A percentile compares a stretch with the other conserved stretches of the same genome.
Evolutionary conservation across 2,329 filamentous ascomycete genomes (phyloP).

Genomic region (Alternaria brassicicola): DNA sequence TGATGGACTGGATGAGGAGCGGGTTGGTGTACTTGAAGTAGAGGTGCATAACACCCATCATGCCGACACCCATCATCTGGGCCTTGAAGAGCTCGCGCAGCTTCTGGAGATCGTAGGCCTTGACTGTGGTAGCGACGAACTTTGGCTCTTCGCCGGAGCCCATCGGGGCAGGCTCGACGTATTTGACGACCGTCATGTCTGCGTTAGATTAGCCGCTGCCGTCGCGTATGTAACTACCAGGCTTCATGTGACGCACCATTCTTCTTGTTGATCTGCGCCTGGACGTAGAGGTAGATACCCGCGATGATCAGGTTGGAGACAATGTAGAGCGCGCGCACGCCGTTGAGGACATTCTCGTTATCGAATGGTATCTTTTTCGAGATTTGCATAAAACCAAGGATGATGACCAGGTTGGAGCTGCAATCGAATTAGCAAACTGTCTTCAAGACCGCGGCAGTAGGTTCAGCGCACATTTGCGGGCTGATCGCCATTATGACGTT

Average conservation of each 20-base stretch:
- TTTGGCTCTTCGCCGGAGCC: constrained; percentile 94
- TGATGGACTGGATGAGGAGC: constrained; percentile 96
- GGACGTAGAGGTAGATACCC: constrained; percentile 82
- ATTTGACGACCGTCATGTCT: constrained; percentile 98
- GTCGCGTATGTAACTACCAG: neutral
- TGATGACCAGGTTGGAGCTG: constrained; percentile 49
- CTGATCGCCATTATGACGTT: constrained; percentile 44
- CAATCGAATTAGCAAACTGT: constrained; percentile 32
- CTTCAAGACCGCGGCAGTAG: neutral
- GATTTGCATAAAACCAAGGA: constrained; percentile 87
- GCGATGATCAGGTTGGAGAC: constrained; percentile 83
- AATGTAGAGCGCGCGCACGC: constrained; percentile 69
- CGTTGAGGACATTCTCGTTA: constrained; percentile 72
- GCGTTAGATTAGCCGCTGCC: constrained; percentile 24
- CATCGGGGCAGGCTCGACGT: constrained; percentile 94
- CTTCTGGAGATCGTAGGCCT: constrained; percentile 91
- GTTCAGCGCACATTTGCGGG: constrained; percentile 44
- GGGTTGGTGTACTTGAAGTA: constrained; percentile 99
- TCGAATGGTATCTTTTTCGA: constrained; percentile 96
- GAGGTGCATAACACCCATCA: constrained; percentile 98
- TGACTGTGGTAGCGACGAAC: constrained; percentile 93
- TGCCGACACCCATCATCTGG: constrained; percentile 93
- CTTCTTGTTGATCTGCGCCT: constrained; percentile 89
- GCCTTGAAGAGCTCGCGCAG: constrained; percentile 84
- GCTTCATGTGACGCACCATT: constrained; percentile 71